Percentiles rank a stretch among this genome's conserved stretches.
Evolutionary conservation across 208 protist species (phyloP).

Genomic region (Wallacemonas sp.): DNA sequence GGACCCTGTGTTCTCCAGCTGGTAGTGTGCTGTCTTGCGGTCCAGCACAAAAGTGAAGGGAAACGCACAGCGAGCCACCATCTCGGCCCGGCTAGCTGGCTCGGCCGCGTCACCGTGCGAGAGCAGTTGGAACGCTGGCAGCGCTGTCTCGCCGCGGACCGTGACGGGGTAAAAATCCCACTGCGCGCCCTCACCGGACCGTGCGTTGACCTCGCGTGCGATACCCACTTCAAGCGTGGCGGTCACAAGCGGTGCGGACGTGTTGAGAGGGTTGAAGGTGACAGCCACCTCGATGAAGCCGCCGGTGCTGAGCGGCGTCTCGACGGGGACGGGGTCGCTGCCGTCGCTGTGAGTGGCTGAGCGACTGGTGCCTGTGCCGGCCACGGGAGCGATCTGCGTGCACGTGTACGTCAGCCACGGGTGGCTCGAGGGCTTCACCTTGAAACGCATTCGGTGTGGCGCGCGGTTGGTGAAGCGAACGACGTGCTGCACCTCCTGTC

Average conservation of each 20-base stretch:
- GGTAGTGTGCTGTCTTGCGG: conserved; percentile 28
- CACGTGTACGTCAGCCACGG: conserved; percentile 70
- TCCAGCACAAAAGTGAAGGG: conserved; percentile 63
- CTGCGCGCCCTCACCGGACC: conserved; percentile 51
- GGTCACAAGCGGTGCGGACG: conserved; percentile 37
- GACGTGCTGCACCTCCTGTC: conserved; percentile 18
- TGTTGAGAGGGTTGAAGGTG: conserved; percentile 54
- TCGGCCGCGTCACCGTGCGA: conserved; percentile 11
- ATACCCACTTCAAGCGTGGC: conserved; percentile 61
- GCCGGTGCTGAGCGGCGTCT: conserved; percentile 46
- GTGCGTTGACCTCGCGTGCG: conserved; percentile 74
- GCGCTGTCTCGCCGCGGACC: conserved; percentile 55
- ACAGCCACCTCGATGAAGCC: conserved; percentile 85
- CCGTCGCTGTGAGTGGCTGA: not conserved
- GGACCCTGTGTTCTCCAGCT: conserved; percentile 83
- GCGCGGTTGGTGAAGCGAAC: conserved; percentile 80
- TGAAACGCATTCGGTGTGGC: conserved; percentile 46
- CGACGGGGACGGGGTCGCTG: not conserved
- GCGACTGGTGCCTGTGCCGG: too few species aligned
- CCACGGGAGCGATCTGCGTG: conserved; percentile 33
- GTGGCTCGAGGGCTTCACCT: conserved; percentile 60
- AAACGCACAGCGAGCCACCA: conserved; percentile 25
- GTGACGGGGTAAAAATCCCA: conserved; percentile 74
- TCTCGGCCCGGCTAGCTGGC: not conserved
- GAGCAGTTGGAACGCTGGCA: conserved; percentile 60